Evolutionary conservation across 306 rosid genomes (phyloP).

Genomic region (Neltuma alba): DNA sequence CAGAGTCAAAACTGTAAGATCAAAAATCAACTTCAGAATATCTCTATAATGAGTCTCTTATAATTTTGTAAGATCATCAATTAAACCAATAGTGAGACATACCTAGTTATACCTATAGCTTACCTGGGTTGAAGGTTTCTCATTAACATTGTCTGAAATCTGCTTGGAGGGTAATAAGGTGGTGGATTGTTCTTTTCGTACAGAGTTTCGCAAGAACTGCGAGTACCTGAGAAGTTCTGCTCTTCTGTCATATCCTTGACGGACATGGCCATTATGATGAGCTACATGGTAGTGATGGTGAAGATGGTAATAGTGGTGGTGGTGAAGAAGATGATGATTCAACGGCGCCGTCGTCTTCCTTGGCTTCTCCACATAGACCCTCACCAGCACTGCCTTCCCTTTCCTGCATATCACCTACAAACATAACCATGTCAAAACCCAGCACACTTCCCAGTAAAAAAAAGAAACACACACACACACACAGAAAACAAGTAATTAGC

Average conservation of each 20-base stretch:
- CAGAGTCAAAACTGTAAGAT: no score
- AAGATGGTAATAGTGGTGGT: slow-evolving; percentile 9
- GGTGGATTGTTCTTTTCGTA: slow-evolving; percentile 27
- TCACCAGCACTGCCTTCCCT: slow-evolving; percentile 58
- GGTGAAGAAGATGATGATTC: slow-evolving; percentile 35
- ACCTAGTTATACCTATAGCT: not conserved
- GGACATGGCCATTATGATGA: slow-evolving; percentile 11
- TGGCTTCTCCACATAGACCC: slow-evolving; percentile 60
- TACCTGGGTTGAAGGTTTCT: slow-evolving; percentile 39
- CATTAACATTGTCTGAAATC: slow-evolving; percentile 26
- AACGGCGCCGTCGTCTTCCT: slow-evolving; percentile 36
- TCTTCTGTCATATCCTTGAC: slow-evolving; percentile 61
- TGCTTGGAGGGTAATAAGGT: slow-evolving; percentile 34
- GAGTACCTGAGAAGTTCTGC: slow-evolving; percentile 75
- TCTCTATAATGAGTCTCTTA: not conserved
- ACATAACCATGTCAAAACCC: slow-evolving; percentile 24
- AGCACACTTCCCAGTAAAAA: not conserved
- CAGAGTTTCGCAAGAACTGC: slow-evolving; percentile 55
- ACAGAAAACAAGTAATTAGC: not conserved
- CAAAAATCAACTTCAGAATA: not conserved
- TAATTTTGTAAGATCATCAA: not conserved
- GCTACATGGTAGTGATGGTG: slow-evolving; percentile 37
- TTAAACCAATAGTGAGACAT: not conserved
- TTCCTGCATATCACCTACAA: slow-evolving; percentile 49
- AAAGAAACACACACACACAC: not conserved